phyloP scores from a whole-genome alignment of 352 stramenopile species.

The Globisporangium alternatum region DNA sequence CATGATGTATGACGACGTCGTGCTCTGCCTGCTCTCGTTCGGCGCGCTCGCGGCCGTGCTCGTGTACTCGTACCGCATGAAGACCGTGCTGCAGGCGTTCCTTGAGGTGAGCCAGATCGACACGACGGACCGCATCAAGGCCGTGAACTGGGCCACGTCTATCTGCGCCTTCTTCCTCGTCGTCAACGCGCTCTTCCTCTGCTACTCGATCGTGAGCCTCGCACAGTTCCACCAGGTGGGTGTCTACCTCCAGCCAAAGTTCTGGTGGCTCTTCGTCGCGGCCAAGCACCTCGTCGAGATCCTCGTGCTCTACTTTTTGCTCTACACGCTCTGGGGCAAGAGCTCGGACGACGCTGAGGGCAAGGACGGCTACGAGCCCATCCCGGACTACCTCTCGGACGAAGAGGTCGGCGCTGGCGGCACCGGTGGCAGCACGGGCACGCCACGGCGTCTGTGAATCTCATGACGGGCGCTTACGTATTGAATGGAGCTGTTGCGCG shows the following conservation, averaged over 20 bases:
- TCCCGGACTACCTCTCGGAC: constrained; percentile 65
- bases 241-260: constrained; percentile 78
- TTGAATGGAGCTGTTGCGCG: not conserved
- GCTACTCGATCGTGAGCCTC: constrained; percentile 82
- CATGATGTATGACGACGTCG: constrained; percentile 93
- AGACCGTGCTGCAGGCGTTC: constrained; percentile 94
- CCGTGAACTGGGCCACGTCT: constrained; percentile 94
- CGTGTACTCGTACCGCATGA: constrained; percentile 95
- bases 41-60: constrained; percentile 90
- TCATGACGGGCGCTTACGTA: not conserved
- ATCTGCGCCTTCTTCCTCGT: constrained; percentile 96
- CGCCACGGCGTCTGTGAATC: constrained; percentile 11
- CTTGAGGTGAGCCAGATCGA: constrained; percentile 96
- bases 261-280: constrained; percentile 93
- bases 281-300: constrained; percentile 93
- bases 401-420: constrained; percentile 28
- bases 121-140: constrained; percentile 94
- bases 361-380: constrained; percentile 77
- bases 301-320: constrained; percentile 91
- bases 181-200: constrained; percentile 88
- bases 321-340: constrained; percentile 93
- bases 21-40: constrained; percentile 82
- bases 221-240: constrained; percentile 84
- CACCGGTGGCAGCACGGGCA: constrained; percentile 2
- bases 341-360: constrained; percentile 59